Conservation (phyloP, 2,329 filamentous ascomycete species). For the Arachnopeziza araneosa region DNA sequence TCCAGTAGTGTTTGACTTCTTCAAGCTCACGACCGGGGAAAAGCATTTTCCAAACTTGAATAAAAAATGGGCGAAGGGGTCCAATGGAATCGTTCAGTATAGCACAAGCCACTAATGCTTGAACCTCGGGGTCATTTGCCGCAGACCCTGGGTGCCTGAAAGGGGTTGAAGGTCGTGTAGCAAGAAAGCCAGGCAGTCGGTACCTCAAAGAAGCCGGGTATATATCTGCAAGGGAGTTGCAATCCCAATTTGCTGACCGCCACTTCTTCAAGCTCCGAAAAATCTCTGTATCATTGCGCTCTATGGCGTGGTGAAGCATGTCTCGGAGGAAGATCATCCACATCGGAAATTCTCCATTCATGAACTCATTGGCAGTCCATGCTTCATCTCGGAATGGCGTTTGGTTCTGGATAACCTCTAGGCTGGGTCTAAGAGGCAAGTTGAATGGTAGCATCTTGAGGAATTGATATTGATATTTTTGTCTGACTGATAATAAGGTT, state of each 20-base stretch:
- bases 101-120: background rate
- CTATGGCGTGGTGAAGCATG: background rate
- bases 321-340: background rate
- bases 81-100: background rate
- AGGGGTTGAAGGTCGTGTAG: background rate
- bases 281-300: background rate
- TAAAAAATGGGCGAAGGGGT: background rate
- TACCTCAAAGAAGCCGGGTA: background rate
- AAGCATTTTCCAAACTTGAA: background rate
- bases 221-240: background rate
- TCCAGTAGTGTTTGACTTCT: background rate
- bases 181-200: background rate
- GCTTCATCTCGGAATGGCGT: background rate
- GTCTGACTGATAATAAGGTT: no score
- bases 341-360: background rate
- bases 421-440: background rate
- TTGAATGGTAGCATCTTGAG: background rate
- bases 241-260: background rate
- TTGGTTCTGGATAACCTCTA: background rate
- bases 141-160: background rate
- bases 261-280: background rate
- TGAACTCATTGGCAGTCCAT: background rate
- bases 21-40: background rate
- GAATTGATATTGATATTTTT: no score
- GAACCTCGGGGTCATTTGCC: background rate